Evolutionary conservation across 2,329 filamentous ascomycete species (phyloP).

Genomic region (Mycosphaerella arachidis): DNA sequence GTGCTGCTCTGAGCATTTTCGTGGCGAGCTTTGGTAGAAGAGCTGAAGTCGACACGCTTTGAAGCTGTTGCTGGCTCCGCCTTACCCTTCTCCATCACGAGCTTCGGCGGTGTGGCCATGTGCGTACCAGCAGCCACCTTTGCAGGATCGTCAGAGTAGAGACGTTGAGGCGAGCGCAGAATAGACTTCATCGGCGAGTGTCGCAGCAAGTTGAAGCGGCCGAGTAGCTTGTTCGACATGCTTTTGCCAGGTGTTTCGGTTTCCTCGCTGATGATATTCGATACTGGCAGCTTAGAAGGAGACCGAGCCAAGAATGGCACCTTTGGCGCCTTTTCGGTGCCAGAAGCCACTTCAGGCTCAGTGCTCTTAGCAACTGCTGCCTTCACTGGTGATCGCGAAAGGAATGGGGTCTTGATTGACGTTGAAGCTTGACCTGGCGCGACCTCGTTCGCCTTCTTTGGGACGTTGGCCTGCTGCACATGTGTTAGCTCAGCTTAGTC

Average conservation of each 20-base stretch:
- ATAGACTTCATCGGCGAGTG: conserved; percentile 57
- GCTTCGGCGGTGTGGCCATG: conserved; percentile 40
- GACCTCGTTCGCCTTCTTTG: conserved; percentile 7
- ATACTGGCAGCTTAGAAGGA: conserved; percentile 28
- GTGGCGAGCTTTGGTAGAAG: conserved; percentile 46
- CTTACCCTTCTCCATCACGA: conserved; percentile 13
- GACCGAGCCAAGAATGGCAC: conserved; percentile 33
- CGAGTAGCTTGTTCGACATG: conserved; percentile 34
- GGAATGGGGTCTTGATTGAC: conserved; percentile 23
- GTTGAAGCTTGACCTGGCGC: neutral
- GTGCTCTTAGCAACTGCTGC: conserved; percentile 18
- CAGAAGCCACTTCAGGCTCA: conserved; percentile 13
- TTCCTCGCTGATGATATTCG: neutral
- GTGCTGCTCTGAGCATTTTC: conserved; percentile 26
- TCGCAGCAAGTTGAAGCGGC: conserved; percentile 47
- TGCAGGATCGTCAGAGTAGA: conserved; percentile 55
- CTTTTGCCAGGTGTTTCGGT: conserved; percentile 30
- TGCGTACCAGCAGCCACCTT: conserved; percentile 60
- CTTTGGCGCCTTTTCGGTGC: neutral
- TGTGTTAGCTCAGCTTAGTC: neutral
- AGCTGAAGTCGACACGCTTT: conserved; percentile 79
- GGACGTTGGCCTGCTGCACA: neutral
- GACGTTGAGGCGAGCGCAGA: conserved; percentile 55
- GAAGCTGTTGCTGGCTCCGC: conserved; percentile 35
- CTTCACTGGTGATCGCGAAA: conserved; percentile 29